Evolutionary conservation across 1,139 yeast species (phyloP), one percentile per base, ranked within the genome.

Genomic region (Yamadazyma diospyri): DNA sequence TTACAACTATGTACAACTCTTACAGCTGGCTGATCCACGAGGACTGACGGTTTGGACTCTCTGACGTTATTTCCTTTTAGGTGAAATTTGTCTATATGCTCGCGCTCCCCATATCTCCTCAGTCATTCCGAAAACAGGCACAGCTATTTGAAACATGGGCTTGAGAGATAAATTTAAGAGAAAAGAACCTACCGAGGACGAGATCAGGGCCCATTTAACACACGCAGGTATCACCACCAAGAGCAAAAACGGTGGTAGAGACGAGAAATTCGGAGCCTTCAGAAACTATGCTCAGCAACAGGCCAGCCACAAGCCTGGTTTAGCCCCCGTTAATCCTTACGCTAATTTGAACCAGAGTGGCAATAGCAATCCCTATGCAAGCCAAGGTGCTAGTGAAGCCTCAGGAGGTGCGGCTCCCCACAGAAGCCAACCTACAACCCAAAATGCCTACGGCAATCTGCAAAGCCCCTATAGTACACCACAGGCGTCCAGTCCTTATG

Each of bases 181-280:
- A 38, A 76, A 77, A 53, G 82, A 81, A 46, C 79, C 78, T 16
- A 70, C 77, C n/a, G 78, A 76, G 38, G 71, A 69, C 20, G 74
- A 72, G 45, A 63, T 78, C 38, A 60, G 72, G 30, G 75, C 74
- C 15, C 64, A 67, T 27, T 59, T 81, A 50, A 64, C 65, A 43
- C 64, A 64, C 23, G 55, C 70, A 20, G 87, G 87, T 4, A 67
- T 81, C 26, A 47, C 74, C 9, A 72, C 78, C 30, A 77, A 60
- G 47, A 50, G 52, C 8, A 73, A 56, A 43, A 48, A 45, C 16
- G 47, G 45, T 6, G 26, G 29, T 4, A 65, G 72, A 45, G 69
- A 64, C 43, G 76, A 69, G 45, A 76, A 77, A 47, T 82, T 82
- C 53, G 76, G 81, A 7, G 88, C 87, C 3, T 82, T 81, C 51